These are phyloP conservation scores for Symbiodinium natans DNA, from an alignment of 73 alveolate species.

Conservation along the genomic window DNA sequence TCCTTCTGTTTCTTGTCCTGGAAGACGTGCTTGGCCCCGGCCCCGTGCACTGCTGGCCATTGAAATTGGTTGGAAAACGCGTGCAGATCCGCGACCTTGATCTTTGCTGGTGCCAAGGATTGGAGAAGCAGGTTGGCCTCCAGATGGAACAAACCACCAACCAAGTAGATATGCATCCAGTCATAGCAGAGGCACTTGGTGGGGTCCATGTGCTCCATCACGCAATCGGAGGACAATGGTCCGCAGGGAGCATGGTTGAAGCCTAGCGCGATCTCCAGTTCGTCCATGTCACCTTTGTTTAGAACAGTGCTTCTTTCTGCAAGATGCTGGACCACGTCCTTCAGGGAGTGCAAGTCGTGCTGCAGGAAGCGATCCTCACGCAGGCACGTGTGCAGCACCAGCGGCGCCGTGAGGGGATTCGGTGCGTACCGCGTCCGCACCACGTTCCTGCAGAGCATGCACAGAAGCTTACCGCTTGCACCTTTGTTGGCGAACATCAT, in stretches of 20 bases:
- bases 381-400: neutral
- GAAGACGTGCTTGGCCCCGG: neutral
- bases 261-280: neutral
- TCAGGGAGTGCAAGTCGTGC: neutral
- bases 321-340: neutral
- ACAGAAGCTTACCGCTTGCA: neutral
- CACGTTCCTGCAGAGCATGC: neutral
- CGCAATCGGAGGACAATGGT: neutral
- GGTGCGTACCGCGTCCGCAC: neutral
- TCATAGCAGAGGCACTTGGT: neutral
- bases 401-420: neutral
- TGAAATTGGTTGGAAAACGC: neutral
- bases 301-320: neutral
- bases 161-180: constrained; percentile 28
- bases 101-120: neutral
- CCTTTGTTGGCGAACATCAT: neutral
- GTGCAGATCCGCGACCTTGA: neutral
- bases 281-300: neutral
- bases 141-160: neutral
- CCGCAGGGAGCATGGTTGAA: neutral
- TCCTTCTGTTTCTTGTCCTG: neutral
- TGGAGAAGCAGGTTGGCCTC: neutral
- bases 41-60: neutral
- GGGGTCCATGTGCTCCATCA: neutral
- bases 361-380: neutral